phyloP scores from a whole-genome alignment of 2,329 filamentous ascomycete genomes.

The Salinomyces thailandicus region DNA sequence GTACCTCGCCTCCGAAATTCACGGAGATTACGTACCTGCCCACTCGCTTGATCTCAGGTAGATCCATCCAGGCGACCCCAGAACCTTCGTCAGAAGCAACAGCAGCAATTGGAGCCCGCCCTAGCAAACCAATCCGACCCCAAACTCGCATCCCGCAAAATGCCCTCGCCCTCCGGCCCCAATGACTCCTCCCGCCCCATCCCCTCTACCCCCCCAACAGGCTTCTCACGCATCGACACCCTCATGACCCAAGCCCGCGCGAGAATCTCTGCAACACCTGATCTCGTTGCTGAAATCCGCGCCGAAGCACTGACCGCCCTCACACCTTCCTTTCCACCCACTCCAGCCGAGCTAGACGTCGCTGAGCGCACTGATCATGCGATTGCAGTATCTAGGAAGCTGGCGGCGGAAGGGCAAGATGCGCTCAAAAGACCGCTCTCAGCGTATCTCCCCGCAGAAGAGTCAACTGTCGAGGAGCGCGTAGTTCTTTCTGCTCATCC shows the following conservation, averaged over 20 bases:
- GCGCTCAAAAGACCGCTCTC: conserved; percentile 2
- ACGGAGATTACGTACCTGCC: no score
- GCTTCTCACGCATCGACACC: conserved; percentile 6
- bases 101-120: no score
- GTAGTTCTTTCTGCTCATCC: no score
- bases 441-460: background rate
- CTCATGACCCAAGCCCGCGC: conserved; percentile 10
- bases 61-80: no score
- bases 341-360: conserved; percentile 6
- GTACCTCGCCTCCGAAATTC: no score
- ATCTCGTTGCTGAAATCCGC: background rate
- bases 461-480: background rate
- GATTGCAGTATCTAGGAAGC: conserved; percentile 6
- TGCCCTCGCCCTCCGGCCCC: no score
- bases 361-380: conserved; percentile 9
- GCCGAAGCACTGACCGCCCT: background rate
- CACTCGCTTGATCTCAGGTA: no score
- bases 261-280: conserved; percentile 4
- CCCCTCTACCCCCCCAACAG: conserved; percentile 6
- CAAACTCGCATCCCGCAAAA: no score
- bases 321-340: conserved; percentile 2
- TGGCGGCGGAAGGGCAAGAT: conserved; percentile 6
- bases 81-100: no score
- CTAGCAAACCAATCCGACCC: no score
- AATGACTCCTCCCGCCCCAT: no score